Base-by-base conservation (phyloP, 345 rosid species). In the Eucalyptus pauciflora region DNA sequence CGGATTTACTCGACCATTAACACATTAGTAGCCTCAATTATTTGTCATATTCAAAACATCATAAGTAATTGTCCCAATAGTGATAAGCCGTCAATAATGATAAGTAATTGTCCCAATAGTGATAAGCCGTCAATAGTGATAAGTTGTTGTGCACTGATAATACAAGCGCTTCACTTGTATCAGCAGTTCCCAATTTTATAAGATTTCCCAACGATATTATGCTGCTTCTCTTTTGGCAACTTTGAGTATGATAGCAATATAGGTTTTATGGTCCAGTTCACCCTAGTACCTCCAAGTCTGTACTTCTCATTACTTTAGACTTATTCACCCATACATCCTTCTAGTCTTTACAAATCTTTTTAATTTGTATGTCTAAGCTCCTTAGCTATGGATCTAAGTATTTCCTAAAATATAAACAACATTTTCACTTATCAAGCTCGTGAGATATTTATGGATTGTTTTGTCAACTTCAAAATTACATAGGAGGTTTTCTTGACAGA, bases 11-110 rank as follows among this genome's bases (percentile, higher is more conserved):
- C 31, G 6, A 62, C 33, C 17, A 62, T 25, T 13, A 62, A 62
- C 31, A 62, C 0, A 62, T 62, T 27, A 3, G 0, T 27, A 27
- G 69, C 69, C n/a, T 25, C 2, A 0, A 62, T 58, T 62, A 62
- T 62, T 62, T 27, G 7, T 60, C 33, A 62, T 62, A 17, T 27
- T 62, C 69, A 62, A 27, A 62, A 62, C 8, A 27, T 60, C 16
- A 12, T 58, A 25, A 10, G 14, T 0, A 27, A 25, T 24, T 58
- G 6, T 25, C 14, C 1, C 64, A 25, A 58, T 58, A 0, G 64
- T 25, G 58, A 52, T 52, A 1, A 52, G 56, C 24, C 24, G 10
- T 51, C 1, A 52, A 52, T 0, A 3, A 7, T 60, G 67, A 60
- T 24, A 58, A 58, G 64, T 3, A 37, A 4, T 37, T 37, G 41